These are phyloP conservation scores for Wickerhamiella australiensis DNA, from an alignment of 805 yeast species.

Conservation along the genomic window DNA sequence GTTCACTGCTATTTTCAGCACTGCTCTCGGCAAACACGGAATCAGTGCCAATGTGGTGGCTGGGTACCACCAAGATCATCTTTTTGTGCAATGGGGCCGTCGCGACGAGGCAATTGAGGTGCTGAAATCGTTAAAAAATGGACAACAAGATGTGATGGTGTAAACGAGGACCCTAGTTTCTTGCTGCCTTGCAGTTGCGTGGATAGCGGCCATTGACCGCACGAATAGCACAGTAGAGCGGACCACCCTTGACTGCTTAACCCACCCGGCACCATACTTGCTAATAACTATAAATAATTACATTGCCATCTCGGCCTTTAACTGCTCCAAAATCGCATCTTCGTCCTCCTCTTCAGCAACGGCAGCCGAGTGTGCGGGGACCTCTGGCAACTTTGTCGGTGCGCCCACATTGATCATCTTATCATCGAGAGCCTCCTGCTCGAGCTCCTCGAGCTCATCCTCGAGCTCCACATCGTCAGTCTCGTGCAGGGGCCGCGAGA, in stretches of 20 bases:
- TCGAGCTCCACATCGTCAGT: slow-evolving; percentile 79
- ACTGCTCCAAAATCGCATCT: slow-evolving; percentile 34
- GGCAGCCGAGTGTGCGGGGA: slow-evolving; percentile 16
- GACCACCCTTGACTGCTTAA: neutral
- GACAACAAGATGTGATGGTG: neutral
- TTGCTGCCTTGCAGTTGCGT: too few relatives aligned
- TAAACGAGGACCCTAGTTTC: neutral
- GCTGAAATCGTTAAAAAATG: neutral
- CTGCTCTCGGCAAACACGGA: neutral
- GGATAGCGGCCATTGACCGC: too few relatives aligned
- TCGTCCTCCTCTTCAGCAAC: slow-evolving; percentile 31
- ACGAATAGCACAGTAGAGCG: neutral
- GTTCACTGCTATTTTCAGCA: neutral
- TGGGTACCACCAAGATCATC: slow-evolving; percentile 2
- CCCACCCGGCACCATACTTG: neutral
- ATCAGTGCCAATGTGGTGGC: slow-evolving; percentile 6
- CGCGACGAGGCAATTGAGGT: neutral
- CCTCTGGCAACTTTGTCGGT: slow-evolving; percentile 29
- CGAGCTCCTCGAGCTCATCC: slow-evolving; percentile 80
- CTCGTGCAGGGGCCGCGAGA: slow-evolving; percentile 86
- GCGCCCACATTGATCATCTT: slow-evolving; percentile 40
- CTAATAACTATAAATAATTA: slow-evolving; percentile 15
- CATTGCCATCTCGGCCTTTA: slow-evolving; percentile 36
- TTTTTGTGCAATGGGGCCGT: neutral
- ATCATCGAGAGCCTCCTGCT: slow-evolving; percentile 65